Evolutionary conservation across 106 monocot species (phyloP), one percentile per base, ranked within the genome.

Genomic region (Agapanthus africanus): DNA sequence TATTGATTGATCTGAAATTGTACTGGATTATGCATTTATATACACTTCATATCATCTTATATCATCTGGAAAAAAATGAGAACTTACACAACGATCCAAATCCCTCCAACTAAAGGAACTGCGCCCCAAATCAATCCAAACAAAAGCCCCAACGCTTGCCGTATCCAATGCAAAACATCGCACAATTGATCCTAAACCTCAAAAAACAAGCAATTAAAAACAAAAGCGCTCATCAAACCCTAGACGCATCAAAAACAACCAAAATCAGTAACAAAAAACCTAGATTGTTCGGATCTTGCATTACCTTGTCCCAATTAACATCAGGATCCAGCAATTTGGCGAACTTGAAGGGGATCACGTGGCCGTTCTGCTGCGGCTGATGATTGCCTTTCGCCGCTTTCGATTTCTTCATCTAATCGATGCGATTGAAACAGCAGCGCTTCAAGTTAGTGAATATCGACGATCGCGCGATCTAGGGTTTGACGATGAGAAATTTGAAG

Each of bases 111-210:
- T 46, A 97, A 46, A 60, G 97, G 97, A 47, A 97, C 69, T 2
- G 84, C 80, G 18, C 97, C 91, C 84, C 89, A 97, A 13, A 92
- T 34, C 78, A 97, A 73, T 59, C 97, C 97, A 63, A 83, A 91
- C 11, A 78, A 40, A 47, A 91, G 80, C 14, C 95, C 95, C 60
- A 86, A 11, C 65, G 28, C 86, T 72, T 97, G 97, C 67, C 97
- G 76, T 73, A 97, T 92, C 97, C 97, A 97, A 69, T 97, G 92
- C 71, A 95, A 75, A 35, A 76, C 87, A 56, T 97, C 97, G 28
- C 74, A 66, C 76, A 97, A 71, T 70, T 97, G 79, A 81, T 97
- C 97, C 95, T 95, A 59, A 50, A 82, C 60, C 54, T 15, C 30
- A 74, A 31, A 38, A 52, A 59, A 18, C 30, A 31, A n/a, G n/a